Base-by-base conservation (phyloP, 106 monocot genomes). In the Posidonia australis region DNA sequence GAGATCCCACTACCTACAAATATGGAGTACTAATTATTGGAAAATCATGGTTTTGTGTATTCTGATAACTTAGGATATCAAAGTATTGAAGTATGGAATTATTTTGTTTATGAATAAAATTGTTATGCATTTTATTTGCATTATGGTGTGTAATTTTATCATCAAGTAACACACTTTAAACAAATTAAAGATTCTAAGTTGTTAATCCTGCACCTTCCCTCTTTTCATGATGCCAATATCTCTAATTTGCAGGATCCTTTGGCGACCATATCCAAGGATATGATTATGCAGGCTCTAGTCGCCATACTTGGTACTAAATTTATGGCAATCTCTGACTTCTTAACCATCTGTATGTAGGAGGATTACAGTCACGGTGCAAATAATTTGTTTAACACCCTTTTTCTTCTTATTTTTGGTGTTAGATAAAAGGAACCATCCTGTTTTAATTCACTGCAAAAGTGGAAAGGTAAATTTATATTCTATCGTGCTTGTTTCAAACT, bases 371-470 rank as follows among this genome's bases (percentile, higher is more conserved):
- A 22, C 23, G 19, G 19, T 51, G 17, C 10, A 54, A n/a, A 44
- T 55, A 7, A 21, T 44, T 58, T 29, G 16, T 13, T n/a, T 58
- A 32, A 28, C 13, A 30, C 5, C n/a, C 24, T 12, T 12, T 58
- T 6, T 32, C 3, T 30, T 0, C 28, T 27, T 14, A 28, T 58
- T 61, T 10, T 31, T 9, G 9, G 36, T 42, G 13, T 21, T 80
- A 93, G 92, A 88, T 79, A 66, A 80, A 55, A 81, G 83, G 65
- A 88, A 93, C 32, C 89, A 89, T 67, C 88, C 88, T 13, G 67
- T 93, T 63, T 58, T 93, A 30, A 81, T 93, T 58, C 93, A 93
- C 49, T 93, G 93, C 81, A 88, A 86, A 51, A 73, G 88, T 22
- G 88, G 93, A 53, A 93, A 93, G 88, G 93, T 86, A 81, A 27